Percentiles rank a stretch among this genome's conserved stretches.
phyloP scores from a whole-genome alignment of 2,329 filamentous ascomycete genomes.

The Xenoacremonium recifei region DNA sequence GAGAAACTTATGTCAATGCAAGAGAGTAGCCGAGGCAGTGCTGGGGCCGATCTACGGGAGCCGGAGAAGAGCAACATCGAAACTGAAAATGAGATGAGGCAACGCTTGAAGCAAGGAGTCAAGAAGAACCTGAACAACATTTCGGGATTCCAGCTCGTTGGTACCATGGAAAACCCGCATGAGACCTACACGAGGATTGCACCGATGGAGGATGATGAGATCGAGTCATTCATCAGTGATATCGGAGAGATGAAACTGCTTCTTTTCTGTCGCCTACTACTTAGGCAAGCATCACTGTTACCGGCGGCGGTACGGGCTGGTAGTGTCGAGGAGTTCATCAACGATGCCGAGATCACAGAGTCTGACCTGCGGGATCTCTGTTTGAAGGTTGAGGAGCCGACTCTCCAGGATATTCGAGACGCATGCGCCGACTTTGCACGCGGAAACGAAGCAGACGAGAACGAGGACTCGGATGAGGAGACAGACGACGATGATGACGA shows the following conservation, averaged over 20 bases:
- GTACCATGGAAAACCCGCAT: slow-evolving; percentile 23
- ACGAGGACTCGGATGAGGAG: slow-evolving; percentile 1
- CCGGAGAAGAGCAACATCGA: slow-evolving; percentile 28
- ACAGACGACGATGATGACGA: slow-evolving; percentile 18
- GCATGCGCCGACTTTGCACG: slow-evolving; percentile 30
- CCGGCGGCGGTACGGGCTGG: slow-evolving; percentile 23
- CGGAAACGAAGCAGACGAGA: slow-evolving; percentile 17
- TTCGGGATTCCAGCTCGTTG: slow-evolving; percentile 20
- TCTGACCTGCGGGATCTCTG: slow-evolving; percentile 27
- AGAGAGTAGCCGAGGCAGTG: not conserved
- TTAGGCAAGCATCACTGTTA: slow-evolving; percentile 24
- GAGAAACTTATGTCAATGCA: slow-evolving; percentile 17
- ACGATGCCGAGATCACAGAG: slow-evolving; percentile 22
- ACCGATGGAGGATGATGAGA: slow-evolving; percentile 23
- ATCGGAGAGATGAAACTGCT: slow-evolving; percentile 28
- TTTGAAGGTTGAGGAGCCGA: slow-evolving; percentile 25
- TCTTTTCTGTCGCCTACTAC: slow-evolving; percentile 25
- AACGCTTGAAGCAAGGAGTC: slow-evolving; percentile 22
- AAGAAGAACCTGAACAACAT: slow-evolving; percentile 21
- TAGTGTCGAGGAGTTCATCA: slow-evolving; percentile 25
- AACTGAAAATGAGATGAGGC: slow-evolving; percentile 27
- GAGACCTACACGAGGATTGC: slow-evolving; percentile 24
- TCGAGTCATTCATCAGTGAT: slow-evolving; percentile 20
- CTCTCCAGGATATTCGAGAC: slow-evolving; percentile 26
- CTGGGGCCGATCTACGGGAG: slow-evolving; percentile 8